Evolutionary conservation across 495 filamentous ascomycete species (phyloP).

Genomic region (Platismatia glauca): DNA sequence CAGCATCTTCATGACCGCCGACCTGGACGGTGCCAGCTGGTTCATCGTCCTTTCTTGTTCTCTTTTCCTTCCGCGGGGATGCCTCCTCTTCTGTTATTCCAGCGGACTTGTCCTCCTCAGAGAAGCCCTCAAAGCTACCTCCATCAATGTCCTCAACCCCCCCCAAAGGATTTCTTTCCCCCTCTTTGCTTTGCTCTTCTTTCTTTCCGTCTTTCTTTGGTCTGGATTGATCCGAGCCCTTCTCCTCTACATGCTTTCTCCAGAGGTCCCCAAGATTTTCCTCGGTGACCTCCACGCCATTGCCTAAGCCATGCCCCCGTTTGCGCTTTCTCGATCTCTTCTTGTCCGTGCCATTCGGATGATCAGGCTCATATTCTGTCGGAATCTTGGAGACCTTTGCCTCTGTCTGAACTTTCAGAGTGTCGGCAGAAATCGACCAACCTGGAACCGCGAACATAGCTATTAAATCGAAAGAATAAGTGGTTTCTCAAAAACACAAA

Average conservation of each 20-base stretch:
- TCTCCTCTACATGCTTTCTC: constrained; percentile 64
- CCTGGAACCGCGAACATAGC: constrained; percentile 89
- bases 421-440: constrained; percentile 67
- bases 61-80: constrained; percentile 26
- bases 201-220: constrained; percentile 38
- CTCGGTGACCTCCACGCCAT: constrained; percentile 49
- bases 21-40: constrained; percentile 22
- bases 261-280: constrained; percentile 69
- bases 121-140: neutral
- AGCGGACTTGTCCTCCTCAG: constrained; percentile 4
- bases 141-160: neutral
- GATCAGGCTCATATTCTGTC: constrained; percentile 23
- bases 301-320: constrained; percentile 35
- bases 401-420: constrained; percentile 59
- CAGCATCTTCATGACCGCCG: neutral
- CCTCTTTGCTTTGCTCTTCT: constrained; percentile 18
- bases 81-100: constrained; percentile 13
- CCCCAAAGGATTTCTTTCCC: neutral
- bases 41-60: constrained; percentile 27
- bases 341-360: constrained; percentile 26
- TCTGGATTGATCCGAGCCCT: constrained; percentile 25
- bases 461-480: neutral
- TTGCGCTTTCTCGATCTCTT: constrained; percentile 45
- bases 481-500: too few relatives aligned
- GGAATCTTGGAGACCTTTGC: constrained; percentile 19